These are phyloP conservation scores for Nectriaceae sp. DNA, from an alignment of 2,329 filamentous ascomycete genomes.

Conservation along the genomic window DNA sequence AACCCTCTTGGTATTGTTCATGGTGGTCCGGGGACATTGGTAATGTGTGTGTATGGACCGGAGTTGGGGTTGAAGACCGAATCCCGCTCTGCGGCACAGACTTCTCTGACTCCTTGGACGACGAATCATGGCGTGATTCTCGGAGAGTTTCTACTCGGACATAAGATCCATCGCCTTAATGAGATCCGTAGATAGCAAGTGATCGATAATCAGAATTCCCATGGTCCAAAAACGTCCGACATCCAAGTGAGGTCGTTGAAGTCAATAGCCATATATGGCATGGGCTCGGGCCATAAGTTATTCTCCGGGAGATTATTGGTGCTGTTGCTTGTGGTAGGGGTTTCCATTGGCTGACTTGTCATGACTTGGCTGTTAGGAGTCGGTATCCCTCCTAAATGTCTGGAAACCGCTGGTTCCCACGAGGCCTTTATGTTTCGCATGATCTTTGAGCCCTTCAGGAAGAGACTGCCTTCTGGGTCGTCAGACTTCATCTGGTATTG, in stretches of 20 bases:
- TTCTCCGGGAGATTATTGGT: not conserved
- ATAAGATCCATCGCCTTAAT: not conserved
- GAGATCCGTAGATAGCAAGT: not conserved
- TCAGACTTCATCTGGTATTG: constrained; percentile 32
- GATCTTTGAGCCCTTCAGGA: constrained; percentile 37
- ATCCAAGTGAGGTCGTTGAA: constrained; percentile 40
- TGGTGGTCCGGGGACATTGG: not conserved
- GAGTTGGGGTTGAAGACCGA: constrained; percentile 8
- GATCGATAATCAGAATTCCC: constrained; percentile 32
- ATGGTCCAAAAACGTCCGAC: constrained; percentile 40
- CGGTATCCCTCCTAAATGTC: constrained; percentile 30
- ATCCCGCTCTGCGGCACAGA: constrained; percentile 5
- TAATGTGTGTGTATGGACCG: constrained; percentile 2
- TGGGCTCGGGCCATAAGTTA: constrained; percentile 1
- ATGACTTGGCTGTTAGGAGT: constrained; percentile 30
- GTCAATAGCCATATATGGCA: constrained; percentile 28
- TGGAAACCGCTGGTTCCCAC: constrained; percentile 39
- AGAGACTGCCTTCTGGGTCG: constrained; percentile 32
- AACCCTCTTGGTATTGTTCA: not conserved
- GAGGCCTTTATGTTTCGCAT: constrained; percentile 34
- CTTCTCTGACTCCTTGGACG: not conserved
- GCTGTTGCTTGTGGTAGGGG: not conserved
- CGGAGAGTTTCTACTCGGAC: not conserved
- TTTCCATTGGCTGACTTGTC: constrained; percentile 9
- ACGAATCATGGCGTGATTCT: constrained; percentile 3